phyloP scores from a whole-genome alignment of 441 rosid species.

The Raphanus hybrid region DNA sequence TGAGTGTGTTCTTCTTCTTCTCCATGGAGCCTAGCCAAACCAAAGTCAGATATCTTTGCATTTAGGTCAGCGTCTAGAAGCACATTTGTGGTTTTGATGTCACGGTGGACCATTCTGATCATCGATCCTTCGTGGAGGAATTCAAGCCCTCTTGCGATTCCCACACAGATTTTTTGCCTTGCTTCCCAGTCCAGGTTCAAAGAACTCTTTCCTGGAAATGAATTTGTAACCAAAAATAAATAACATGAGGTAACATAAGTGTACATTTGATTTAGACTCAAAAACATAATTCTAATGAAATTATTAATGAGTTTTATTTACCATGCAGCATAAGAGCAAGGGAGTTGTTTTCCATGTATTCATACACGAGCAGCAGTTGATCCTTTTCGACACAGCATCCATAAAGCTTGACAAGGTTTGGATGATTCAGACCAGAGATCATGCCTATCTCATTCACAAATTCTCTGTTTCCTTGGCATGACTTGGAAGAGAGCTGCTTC shows the following conservation, averaged over 20 bases:
- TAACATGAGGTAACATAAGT: not conserved
- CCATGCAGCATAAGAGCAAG: conserved; percentile 63
- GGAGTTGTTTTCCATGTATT: conserved; percentile 66
- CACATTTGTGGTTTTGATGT: conserved; percentile 55
- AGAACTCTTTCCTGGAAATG: conserved; percentile 31
- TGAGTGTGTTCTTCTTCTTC: conserved; percentile 50
- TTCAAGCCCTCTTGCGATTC: conserved; percentile 56
- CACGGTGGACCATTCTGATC: conserved; percentile 58
- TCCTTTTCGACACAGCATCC: conserved; percentile 63
- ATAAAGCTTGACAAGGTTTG: conserved; percentile 64
- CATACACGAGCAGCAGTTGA: conserved; percentile 65
- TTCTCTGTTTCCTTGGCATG: conserved; percentile 75
- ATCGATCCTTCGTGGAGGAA: conserved; percentile 58
- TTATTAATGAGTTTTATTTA: conserved; percentile 26
- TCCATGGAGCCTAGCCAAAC: conserved; percentile 54
- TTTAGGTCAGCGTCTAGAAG: conserved; percentile 48
- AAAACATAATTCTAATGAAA: not conserved
- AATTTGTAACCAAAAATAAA: not conserved
- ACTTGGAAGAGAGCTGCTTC: conserved; percentile 78
- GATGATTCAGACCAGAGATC: conserved; percentile 72
- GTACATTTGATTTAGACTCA: not conserved
- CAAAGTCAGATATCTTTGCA: conserved; percentile 58
- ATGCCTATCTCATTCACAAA: conserved; percentile 80
- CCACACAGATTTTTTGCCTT: conserved; percentile 44
- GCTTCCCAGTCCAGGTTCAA: conserved; percentile 45